Evolutionary conservation across 257 asterid genomes (phyloP).

Genomic region (Apocynum venetum): DNA sequence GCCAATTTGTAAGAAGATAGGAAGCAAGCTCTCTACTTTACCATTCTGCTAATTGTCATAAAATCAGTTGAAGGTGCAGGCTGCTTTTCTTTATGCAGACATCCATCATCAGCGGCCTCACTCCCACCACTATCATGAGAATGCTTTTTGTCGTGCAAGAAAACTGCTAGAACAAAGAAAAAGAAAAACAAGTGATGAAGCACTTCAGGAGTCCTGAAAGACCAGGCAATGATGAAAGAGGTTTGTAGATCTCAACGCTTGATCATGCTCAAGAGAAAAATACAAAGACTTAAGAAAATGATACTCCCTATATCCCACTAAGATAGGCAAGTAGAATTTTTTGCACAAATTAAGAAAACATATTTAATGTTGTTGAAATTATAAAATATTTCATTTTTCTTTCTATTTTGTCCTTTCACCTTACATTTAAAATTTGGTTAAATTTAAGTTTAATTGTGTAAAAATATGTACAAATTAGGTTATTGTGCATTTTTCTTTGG

Average conservation of each 20-base stretch:
- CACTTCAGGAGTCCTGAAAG: background rate
- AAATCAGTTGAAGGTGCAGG: slow-evolving; percentile 16
- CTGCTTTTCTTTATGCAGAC: slow-evolving; percentile 13
- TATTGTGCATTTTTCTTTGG: too few species aligned
- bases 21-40: slow-evolving; percentile 10
- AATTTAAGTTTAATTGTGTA: too few species aligned
- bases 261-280: background rate
- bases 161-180: slow-evolving; percentile 26
- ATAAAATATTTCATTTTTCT: too few species aligned
- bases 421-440: too few species aligned
- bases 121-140: slow-evolving; percentile 18
- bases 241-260: background rate
- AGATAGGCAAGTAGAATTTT: too few species aligned
- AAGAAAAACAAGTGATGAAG: background rate
- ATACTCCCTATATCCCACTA: too few species aligned
- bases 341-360: too few species aligned
- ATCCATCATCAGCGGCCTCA: slow-evolving; percentile 22
- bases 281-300: background rate
- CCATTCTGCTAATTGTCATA: slow-evolving; percentile 23
- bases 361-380: too few species aligned
- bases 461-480: too few species aligned
- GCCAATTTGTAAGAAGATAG: too few species aligned
- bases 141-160: slow-evolving; percentile 16
- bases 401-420: too few species aligned
- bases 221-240: background rate